A percentile compares a stretch with the other conserved stretches of the same genome.
Evolutionary conservation across 1,284 basidiomycete genomes (phyloP).

Genomic region (Pholiota adiposa): DNA sequence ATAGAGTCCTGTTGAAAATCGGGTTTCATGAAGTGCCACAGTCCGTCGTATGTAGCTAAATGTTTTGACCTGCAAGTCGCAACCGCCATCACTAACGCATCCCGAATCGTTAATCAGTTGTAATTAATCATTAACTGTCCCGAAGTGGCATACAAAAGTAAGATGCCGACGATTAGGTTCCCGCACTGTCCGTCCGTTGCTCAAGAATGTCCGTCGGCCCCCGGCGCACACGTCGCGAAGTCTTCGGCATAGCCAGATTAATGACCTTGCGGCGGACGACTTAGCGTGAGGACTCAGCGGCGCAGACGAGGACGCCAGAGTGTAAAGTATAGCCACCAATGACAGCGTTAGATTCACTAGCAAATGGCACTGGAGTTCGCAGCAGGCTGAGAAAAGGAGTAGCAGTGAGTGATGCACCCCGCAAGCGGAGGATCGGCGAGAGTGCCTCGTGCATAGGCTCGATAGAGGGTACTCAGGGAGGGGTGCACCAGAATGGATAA

Average conservation of each 20-base stretch:
- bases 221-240: conserved; percentile 11
- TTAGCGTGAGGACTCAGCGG: neutral
- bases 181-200: conserved; percentile 8
- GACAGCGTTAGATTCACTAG: neutral
- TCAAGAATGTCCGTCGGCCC: too few species aligned
- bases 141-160: neutral
- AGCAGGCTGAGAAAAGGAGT: conserved; percentile 3
- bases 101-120: neutral
- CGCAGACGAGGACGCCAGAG: neutral
- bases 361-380: neutral
- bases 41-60: neutral
- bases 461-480: neutral
- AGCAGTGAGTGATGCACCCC: neutral
- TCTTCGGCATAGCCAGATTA: conserved; percentile 7
- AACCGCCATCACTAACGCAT: conserved; percentile 7
- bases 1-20: neutral
- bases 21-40: neutral
- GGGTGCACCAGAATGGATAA: conserved; percentile 6
- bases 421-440: conserved; percentile 5
- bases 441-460: neutral
- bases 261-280: conserved; percentile 6
- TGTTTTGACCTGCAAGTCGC: neutral
- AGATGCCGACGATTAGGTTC: neutral
- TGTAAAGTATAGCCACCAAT: conserved; percentile 18
- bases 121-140: conserved; percentile 2